Percentiles rank a stretch among this genome's conserved stretches.
Evolutionary conservation across 1,284 basidiomycete species (phyloP).

Genomic region (Sphaerobolus stellatus): DNA sequence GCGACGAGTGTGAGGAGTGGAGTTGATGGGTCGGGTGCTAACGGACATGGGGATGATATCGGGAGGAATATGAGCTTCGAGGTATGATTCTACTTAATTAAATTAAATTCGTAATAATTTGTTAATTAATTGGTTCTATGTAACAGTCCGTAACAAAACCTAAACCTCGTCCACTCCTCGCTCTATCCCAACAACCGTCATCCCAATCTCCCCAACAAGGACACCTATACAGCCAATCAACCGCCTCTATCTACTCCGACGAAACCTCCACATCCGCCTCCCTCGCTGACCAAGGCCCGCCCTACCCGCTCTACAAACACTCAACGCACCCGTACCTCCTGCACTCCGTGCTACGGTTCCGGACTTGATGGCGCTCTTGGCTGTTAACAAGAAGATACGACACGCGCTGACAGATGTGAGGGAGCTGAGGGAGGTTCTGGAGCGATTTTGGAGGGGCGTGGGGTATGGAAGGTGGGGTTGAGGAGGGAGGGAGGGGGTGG

Average conservation of each 20-base stretch:
- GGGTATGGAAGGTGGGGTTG: conserved; percentile 69
- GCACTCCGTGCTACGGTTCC: conserved; percentile 49
- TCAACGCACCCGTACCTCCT: conserved; percentile 52
- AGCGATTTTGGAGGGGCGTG: conserved; percentile 63
- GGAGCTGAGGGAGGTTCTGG: conserved; percentile 55
- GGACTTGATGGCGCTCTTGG: conserved; percentile 63
- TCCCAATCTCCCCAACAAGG: too few species aligned
- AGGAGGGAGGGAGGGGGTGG: conserved; percentile 53
- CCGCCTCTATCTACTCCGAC: background rate
- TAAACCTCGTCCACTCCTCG: too few species aligned
- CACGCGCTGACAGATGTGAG: conserved; percentile 46
- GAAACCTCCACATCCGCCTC: too few species aligned
- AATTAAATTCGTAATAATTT: background rate
- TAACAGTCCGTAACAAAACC: background rate
- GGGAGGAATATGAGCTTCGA: background rate
- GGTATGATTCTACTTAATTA: background rate
- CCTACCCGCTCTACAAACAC: conserved; percentile 53
- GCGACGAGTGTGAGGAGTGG: background rate
- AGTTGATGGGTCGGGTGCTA: background rate
- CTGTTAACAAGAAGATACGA: conserved; percentile 53
- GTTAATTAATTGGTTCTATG: too few species aligned
- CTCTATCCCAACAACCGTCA: too few species aligned
- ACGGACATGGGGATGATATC: background rate
- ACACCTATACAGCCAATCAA: background rate
- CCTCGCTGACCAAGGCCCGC: too few species aligned